Percentiles rank a stretch among this genome's conserved stretches.
These are phyloP conservation scores for Auriscalpium orientale DNA, from an alignment of 768 basidiomycete genomes.

Conservation along the genomic window DNA sequence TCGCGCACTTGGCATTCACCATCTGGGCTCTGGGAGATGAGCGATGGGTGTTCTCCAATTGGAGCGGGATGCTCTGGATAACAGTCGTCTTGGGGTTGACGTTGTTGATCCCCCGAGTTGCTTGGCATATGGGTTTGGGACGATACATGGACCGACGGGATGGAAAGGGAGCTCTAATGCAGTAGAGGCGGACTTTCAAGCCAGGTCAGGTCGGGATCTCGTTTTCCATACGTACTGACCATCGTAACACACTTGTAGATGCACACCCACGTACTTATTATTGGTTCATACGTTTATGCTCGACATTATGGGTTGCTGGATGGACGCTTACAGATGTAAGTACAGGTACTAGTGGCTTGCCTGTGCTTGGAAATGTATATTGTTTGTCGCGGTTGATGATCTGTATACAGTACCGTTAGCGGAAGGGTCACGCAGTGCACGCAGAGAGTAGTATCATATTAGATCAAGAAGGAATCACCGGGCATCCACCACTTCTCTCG, in stretches of 20 bases:
- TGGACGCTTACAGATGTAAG: too few relatives aligned
- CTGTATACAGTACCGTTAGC: too few relatives aligned
- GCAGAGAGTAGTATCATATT: conserved; percentile 58
- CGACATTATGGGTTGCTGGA: too few relatives aligned
- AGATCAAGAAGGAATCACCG: conserved; percentile 79
- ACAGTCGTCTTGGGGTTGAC: conserved; percentile 57
- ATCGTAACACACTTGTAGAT: neutral
- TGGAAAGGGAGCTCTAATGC: conserved; percentile 18
- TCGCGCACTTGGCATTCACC: conserved; percentile 59
- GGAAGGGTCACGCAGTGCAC: neutral
- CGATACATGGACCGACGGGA: conserved; percentile 66
- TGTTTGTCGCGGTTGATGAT: too few relatives aligned
- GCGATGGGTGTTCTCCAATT: conserved; percentile 50
- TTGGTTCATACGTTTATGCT: neutral
- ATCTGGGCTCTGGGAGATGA: conserved; percentile 72
- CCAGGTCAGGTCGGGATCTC: neutral
- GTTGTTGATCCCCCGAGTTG: conserved; percentile 59
- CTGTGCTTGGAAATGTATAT: too few relatives aligned
- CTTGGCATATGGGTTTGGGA: conserved; percentile 71
- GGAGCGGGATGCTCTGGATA: conserved; percentile 65
- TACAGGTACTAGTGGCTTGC: too few relatives aligned
- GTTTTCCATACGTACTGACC: neutral
- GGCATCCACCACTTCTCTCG: conserved; percentile 33
- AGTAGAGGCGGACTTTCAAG: neutral
- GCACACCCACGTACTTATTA: neutral